Conservation (phyloP, 352 stramenopile species). For the Pythium aristosporum region DNA sequence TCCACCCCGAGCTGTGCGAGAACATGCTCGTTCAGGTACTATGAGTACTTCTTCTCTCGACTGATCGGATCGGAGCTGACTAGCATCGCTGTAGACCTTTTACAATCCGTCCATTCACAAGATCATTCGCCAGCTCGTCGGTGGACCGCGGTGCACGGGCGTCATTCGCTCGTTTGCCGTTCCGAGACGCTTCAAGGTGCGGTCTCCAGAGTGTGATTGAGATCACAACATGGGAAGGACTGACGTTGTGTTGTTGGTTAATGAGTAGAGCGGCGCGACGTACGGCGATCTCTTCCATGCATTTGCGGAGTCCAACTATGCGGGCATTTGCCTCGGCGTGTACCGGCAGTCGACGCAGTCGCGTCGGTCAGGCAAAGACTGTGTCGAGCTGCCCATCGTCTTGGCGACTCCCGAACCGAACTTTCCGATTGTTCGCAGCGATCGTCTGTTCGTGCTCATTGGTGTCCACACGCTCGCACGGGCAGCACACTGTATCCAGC, state of each 20-base stretch:
- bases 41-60: too few species aligned
- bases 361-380: conserved; percentile 31
- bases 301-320: conserved; percentile 58
- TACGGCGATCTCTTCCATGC: conserved; percentile 66
- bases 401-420: conserved; percentile 62
- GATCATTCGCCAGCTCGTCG: conserved; percentile 78
- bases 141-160: conserved; percentile 70
- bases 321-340: conserved; percentile 68
- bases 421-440: conserved; percentile 49
- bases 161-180: conserved; percentile 65
- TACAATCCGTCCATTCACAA: conserved; percentile 87
- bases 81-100: conserved; percentile 45
- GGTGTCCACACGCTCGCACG: conserved; percentile 72
- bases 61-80: background rate
- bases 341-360: conserved; percentile 69
- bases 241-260: conserved; percentile 1
- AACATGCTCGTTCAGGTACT: conserved; percentile 80
- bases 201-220: conserved; percentile 6
- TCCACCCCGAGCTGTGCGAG: conserved; percentile 82
- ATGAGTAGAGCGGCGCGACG: conserved; percentile 30
- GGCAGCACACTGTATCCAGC: conserved; percentile 57
- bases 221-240: background rate
- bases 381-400: conserved; percentile 68
- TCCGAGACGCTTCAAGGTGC: conserved; percentile 42
- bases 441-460: conserved; percentile 73